A percentile compares a stretch with the other conserved stretches of the same genome.
phyloP scores from a whole-genome alignment of 345 rosid species.

The Clausena lansium region DNA sequence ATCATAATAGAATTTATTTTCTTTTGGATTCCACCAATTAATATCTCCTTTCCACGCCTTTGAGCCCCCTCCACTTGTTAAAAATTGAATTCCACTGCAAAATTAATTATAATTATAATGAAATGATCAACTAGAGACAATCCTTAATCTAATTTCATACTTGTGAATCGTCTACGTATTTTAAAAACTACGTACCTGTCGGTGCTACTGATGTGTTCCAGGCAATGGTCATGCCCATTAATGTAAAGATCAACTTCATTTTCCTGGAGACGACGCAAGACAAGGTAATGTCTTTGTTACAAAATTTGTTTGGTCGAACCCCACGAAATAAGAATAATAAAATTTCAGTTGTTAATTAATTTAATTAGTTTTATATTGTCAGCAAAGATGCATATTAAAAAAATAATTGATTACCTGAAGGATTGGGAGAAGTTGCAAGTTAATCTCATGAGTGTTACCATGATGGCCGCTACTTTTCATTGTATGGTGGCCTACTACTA shows the following conservation, averaged over 20 bases:
- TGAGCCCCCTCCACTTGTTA: constrained; percentile 21
- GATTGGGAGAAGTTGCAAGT: constrained; percentile 25
- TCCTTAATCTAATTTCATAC: too few relatives aligned
- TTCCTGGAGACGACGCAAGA: constrained; percentile 12
- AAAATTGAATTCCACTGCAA: constrained; percentile 15
- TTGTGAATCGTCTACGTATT: too few relatives aligned
- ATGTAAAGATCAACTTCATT: constrained; percentile 28
- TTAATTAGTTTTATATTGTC: too few relatives aligned
- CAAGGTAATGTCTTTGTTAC: neutral
- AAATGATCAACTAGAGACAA: too few relatives aligned
- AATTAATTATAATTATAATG: too few relatives aligned
- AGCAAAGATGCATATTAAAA: too few relatives aligned
- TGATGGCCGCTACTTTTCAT: constrained; percentile 28
- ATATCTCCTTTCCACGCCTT: constrained; percentile 20
- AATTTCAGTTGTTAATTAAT: too few relatives aligned
- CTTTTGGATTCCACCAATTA: constrained; percentile 9
- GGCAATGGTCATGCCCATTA: constrained; percentile 35
- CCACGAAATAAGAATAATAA: too few relatives aligned
- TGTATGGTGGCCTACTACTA: constrained; percentile 33
- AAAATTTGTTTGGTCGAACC: too few relatives aligned
- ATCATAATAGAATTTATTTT: constrained; percentile 12
- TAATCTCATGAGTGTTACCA: constrained; percentile 25
- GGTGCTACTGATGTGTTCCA: constrained; percentile 19
- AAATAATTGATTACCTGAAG: constrained; percentile 20
- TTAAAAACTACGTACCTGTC: constrained; percentile 9